Evolutionary conservation across 2,329 filamentous ascomycete species (phyloP).

Genomic region (Fusarium multiceps): DNA sequence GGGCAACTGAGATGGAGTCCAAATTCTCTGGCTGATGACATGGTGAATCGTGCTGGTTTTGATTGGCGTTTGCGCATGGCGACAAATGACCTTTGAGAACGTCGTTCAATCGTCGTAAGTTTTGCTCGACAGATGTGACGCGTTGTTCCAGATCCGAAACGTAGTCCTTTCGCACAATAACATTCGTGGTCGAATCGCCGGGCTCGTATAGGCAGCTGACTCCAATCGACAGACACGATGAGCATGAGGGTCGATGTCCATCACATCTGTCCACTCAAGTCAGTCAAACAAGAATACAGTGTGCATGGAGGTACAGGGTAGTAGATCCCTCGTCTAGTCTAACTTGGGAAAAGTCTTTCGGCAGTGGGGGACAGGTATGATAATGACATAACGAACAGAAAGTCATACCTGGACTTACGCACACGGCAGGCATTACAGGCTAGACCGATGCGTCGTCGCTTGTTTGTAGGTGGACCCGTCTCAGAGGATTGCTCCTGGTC

Average conservation of each 20-base stretch:
- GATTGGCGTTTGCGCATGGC: not conserved
- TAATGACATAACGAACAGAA: no score
- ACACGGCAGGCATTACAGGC: not conserved
- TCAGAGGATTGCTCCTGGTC: not conserved
- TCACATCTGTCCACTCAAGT: not conserved
- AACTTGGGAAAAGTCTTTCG: no score
- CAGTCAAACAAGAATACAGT: no score
- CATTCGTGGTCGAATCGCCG: not conserved
- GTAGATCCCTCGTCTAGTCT: no score
- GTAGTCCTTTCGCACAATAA: not conserved
- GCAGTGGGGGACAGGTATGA: no score
- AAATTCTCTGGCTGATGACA: not conserved
- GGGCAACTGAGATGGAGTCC: no score
- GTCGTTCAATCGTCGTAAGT: not conserved
- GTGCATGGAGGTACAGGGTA: no score
- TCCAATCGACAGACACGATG: not conserved
- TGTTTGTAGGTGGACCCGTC: not conserved
- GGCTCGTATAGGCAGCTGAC: not conserved
- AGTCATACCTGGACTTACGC: conserved; percentile 1
- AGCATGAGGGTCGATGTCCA: not conserved
- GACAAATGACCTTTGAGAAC: not conserved
- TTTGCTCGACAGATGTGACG: not conserved
- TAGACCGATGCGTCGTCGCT: not conserved
- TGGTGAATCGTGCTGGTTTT: not conserved
- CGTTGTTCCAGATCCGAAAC: not conserved